Conservation (phyloP, 2,329 filamentous ascomycete species). For the Colletotrichum chrysophilum region DNA sequence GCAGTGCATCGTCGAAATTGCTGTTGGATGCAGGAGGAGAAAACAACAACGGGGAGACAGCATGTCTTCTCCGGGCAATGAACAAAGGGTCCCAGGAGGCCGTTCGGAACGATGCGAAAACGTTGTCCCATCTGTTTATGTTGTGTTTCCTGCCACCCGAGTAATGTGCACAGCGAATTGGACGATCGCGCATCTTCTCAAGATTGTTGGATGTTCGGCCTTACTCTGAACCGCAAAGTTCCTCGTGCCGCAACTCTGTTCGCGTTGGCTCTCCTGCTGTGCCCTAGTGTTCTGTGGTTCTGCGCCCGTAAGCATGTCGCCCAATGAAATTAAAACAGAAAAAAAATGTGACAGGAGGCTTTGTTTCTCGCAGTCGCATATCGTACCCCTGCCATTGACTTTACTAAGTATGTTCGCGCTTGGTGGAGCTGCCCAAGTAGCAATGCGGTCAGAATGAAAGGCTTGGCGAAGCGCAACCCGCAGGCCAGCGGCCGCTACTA, state of each 20-base stretch:
- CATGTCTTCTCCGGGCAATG: no score
- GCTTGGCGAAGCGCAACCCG: no score
- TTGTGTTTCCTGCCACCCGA: not conserved
- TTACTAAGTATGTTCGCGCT: not conserved
- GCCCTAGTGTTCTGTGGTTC: no score
- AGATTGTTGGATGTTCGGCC: not conserved
- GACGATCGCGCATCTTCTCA: not conserved
- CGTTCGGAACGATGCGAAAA: not conserved
- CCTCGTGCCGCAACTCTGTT: not conserved
- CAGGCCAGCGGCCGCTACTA: no score
- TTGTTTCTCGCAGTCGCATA: no score
- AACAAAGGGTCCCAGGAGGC: not conserved
- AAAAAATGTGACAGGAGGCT: no score
- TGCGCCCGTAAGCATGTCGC: not conserved
- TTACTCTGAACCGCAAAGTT: not conserved
- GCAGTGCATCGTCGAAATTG: not conserved
- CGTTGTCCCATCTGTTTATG: not conserved
- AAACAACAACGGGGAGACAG: no score
- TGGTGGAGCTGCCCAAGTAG: no score
- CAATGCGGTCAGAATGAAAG: no score
- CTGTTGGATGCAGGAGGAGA: no score
- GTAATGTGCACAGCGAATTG: not conserved
- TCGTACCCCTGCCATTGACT: not conserved
- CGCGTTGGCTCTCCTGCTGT: not conserved
- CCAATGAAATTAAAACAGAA: no score